phyloP scores from a whole-genome alignment of 805 yeast genomes.

The Hanseniaspora meyeri region DNA sequence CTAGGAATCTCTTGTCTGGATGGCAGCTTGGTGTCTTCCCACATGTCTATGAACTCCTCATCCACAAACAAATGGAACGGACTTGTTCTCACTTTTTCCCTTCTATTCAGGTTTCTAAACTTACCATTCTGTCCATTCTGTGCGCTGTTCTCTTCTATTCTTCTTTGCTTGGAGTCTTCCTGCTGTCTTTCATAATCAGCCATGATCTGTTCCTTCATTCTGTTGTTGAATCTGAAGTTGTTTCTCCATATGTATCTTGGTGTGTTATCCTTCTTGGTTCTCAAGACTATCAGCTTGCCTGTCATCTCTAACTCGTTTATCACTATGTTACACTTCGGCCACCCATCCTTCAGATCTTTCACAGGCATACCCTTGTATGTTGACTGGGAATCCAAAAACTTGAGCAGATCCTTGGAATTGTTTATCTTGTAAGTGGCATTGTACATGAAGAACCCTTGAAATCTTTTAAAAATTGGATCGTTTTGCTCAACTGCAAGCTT shows the following conservation, averaged over 20 bases:
- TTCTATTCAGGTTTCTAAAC: conserved; percentile 4
- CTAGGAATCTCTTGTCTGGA: conserved; percentile 70
- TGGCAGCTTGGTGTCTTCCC: conserved; percentile 73
- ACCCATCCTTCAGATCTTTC: conserved; percentile 61
- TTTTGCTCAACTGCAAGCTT: conserved; percentile 30
- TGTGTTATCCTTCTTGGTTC: conserved; percentile 84
- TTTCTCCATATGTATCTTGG: conserved; percentile 93
- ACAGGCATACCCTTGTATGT: conserved; percentile 33
- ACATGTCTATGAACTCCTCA: conserved; percentile 66
- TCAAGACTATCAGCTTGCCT: conserved; percentile 64
- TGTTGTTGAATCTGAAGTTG: conserved; percentile 21
- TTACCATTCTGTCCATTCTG: neutral
- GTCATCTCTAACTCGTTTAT: conserved; percentile 67
- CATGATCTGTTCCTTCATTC: conserved; percentile 39
- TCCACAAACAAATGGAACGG: conserved; percentile 43
- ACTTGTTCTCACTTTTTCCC: conserved; percentile 14
- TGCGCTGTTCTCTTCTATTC: neutral
- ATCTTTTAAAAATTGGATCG: neutral
- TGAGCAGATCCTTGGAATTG: conserved; percentile 62
- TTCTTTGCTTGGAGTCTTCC: conserved; percentile 3
- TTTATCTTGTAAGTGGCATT: conserved; percentile 81
- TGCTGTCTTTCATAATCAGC: conserved; percentile 31
- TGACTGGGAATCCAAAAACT: conserved; percentile 62
- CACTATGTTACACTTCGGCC: conserved; percentile 79
- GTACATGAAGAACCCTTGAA: conserved; percentile 44